These are phyloP conservation scores for Leccinum sublutescens DNA, from an alignment of 768 basidiomycete species.

Conservation along the genomic window DNA sequence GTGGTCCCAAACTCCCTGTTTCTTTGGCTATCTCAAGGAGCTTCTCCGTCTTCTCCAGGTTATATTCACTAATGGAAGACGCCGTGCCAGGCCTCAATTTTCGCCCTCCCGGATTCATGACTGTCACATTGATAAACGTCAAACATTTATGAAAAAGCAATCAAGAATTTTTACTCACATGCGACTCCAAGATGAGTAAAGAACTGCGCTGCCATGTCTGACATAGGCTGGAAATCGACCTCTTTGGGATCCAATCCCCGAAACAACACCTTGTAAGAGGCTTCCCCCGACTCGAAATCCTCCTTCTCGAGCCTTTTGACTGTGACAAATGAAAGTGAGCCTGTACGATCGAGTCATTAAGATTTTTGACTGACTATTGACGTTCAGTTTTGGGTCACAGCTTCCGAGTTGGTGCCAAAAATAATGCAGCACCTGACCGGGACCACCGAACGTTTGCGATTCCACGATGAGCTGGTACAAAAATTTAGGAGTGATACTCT, in stretches of 20 bases:
- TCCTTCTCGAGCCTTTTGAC: background rate
- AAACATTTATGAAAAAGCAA: background rate
- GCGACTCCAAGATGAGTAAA: constrained; percentile 5
- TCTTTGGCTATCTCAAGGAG: background rate
- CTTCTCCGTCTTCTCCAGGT: background rate
- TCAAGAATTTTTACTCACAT: background rate
- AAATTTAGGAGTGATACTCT: background rate
- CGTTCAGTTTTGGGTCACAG: background rate
- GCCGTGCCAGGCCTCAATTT: background rate
- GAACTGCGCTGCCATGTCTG: background rate
- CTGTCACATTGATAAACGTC: background rate
- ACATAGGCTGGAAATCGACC: background rate
- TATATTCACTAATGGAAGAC: background rate
- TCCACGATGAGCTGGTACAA: background rate
- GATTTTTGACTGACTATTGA: background rate
- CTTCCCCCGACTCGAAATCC: background rate
- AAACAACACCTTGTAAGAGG: background rate
- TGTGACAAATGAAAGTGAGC: background rate
- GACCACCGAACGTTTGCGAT: background rate
- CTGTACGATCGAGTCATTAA: background rate
- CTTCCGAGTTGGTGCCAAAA: background rate
- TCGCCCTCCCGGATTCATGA: background rate
- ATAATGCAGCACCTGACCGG: background rate
- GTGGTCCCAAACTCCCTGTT: background rate
- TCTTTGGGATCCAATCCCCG: background rate